A percentile compares a stretch with the other conserved stretches of the same genome.
phyloP scores from a whole-genome alignment of 2,329 filamentous ascomycete species.

The Trichoderma arundinaceum region DNA sequence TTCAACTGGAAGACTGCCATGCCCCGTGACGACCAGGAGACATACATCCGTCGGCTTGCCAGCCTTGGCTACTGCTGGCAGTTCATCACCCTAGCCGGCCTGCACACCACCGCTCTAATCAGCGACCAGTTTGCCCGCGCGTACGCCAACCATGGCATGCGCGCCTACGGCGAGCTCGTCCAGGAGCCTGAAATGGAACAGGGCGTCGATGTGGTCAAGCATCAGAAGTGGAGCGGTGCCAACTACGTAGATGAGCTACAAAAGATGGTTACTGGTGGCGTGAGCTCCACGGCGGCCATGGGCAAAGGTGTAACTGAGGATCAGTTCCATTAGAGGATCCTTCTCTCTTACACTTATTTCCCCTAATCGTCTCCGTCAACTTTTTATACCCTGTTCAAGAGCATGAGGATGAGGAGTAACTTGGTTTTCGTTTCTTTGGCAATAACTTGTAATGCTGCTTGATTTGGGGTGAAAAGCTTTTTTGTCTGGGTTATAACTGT shows the following conservation, averaged over 20 bases:
- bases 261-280: slow-evolving; percentile 95
- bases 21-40: slow-evolving; percentile 90
- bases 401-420: slow-evolving; percentile 19
- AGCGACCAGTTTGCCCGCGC: slow-evolving; percentile 85
- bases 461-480: slow-evolving; percentile 14
- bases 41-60: slow-evolving; percentile 90
- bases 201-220: slow-evolving; percentile 92
- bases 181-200: slow-evolving; percentile 96
- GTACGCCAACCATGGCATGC: slow-evolving; percentile 84
- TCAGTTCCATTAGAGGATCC: slow-evolving; percentile 67
- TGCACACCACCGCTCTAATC: slow-evolving; percentile 95
- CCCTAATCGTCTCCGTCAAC: not conserved
- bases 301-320: slow-evolving; percentile 97
- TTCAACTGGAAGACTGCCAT: slow-evolving; percentile 99
- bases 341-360: not conserved
- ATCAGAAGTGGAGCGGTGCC: slow-evolving; percentile 98
- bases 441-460: slow-evolving; percentile 5
- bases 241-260: slow-evolving; percentile 93
- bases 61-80: slow-evolving; percentile 97
- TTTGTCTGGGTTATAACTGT: not conserved
- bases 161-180: slow-evolving; percentile 94
- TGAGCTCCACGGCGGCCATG: slow-evolving; percentile 93
- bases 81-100: slow-evolving; percentile 97
- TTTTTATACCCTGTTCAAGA: slow-evolving; percentile 25
- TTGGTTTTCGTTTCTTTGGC: slow-evolving; percentile 10